Evolutionary conservation across 2,329 filamentous ascomycete species (phyloP), one percentile per base, ranked within the genome.

Genomic region (Helotiales sp.): DNA sequence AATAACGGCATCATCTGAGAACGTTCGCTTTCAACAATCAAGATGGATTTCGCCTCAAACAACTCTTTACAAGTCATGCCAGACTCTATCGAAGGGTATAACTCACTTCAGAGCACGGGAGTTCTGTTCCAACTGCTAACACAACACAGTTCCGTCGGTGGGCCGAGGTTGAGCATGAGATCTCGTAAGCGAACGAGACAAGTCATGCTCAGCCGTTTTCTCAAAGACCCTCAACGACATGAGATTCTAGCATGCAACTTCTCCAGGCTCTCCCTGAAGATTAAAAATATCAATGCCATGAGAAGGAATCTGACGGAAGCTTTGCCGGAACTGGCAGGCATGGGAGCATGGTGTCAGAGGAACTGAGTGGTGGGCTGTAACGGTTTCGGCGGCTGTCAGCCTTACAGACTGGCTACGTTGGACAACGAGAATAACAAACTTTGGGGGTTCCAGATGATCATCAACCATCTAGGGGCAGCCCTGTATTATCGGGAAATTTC

Each of bases 231-330:
- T 8, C 52, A 57, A 10, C 37, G 52, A 22, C 52, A 57, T 32
- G 52, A 57, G 52, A 57, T 57, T 30, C 3, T 57, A 22, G 30
- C 52, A 1, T 57, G 52, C 30, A 57, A 57, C 32, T 37, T n/a
- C 52, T 22, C 3, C 20, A 57, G 4, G 10, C 28, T 10, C 17
- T 15, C 32, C n/a, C 30, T n/a, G 8, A 57, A 24, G n/a, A n/a
- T n/a, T n/a, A 37, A 30, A 32, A n/a, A 57, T 0, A 22, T 57
- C 30, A 24, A 13, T n/a, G 30, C 28, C 13, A 8, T 57, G 52
- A 22, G 30, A 15, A 32, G 30, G n/a, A 30, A 57, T 6, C 3
- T 57, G 30, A 37, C 13, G 13, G 37, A 34, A 8, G 30, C 37
- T n/a, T 8, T 57, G 10, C 52, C 52, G 13, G 52, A 57, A 11